Conservation (phyloP, 495 filamentous ascomycete species). For the Aspergillus asperescens region DNA sequence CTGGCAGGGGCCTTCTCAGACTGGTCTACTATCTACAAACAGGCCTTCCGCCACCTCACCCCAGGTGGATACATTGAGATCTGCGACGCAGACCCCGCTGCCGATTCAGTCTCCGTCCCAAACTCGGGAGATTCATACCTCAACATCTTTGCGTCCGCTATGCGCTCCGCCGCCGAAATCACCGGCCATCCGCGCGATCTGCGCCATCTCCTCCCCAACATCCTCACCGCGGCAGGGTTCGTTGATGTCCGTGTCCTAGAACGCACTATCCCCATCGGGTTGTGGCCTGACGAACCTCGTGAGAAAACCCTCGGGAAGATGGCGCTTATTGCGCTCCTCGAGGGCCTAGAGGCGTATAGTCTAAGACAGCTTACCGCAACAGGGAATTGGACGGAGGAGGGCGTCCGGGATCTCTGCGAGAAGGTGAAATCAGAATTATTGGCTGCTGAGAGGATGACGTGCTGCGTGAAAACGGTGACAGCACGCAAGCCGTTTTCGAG, state of each 20-base stretch:
- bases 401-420: slow-evolving; percentile 52
- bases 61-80: slow-evolving; percentile 63
- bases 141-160: slow-evolving; percentile 32
- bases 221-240: slow-evolving; percentile 55
- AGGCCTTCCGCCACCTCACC: slow-evolving; percentile 54
- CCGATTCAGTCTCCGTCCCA: slow-evolving; percentile 24
- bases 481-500: slow-evolving; percentile 49
- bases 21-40: slow-evolving; percentile 56
- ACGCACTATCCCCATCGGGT: slow-evolving; percentile 56
- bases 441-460: slow-evolving; percentile 35
- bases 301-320: slow-evolving; percentile 59
- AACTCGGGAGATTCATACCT: slow-evolving; percentile 30
- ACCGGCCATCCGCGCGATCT: slow-evolving; percentile 41
- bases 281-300: slow-evolving; percentile 48
- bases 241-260: slow-evolving; percentile 51
- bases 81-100: slow-evolving; percentile 36
- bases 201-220: slow-evolving; percentile 48
- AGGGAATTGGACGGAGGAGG: slow-evolving; percentile 50
- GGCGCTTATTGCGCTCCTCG: slow-evolving; percentile 58
- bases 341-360: slow-evolving; percentile 58
- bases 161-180: slow-evolving; percentile 32
- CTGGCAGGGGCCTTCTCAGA: slow-evolving; percentile 59
- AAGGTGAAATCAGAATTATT: slow-evolving; percentile 50
- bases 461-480: slow-evolving; percentile 49
- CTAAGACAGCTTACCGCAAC: slow-evolving; percentile 57